phyloP scores from a whole-genome alignment of 2,329 filamentous ascomycete genomes.

The Setomelanomma holmii region DNA sequence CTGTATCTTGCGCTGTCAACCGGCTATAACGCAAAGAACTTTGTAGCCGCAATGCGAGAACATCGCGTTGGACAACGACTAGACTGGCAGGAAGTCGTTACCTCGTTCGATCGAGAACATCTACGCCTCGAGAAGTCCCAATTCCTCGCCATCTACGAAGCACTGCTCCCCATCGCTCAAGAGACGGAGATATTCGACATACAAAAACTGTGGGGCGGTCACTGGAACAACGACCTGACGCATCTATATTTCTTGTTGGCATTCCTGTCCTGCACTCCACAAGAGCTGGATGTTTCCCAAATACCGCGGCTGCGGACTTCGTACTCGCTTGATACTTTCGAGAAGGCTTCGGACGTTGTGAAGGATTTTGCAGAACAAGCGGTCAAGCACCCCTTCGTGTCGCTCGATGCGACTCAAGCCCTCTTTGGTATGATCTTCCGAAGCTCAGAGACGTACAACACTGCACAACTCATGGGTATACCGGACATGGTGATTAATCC shows the following conservation, averaged over 20 bases:
- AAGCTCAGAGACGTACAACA: slow-evolving; percentile 63
- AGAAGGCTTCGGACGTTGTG: slow-evolving; percentile 65
- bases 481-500: slow-evolving; percentile 70
- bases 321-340: slow-evolving; percentile 72
- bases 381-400: slow-evolving; percentile 85
- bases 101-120: slow-evolving; percentile 80
- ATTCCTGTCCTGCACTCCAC: slow-evolving; percentile 76
- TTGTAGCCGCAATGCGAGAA: slow-evolving; percentile 65
- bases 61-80: slow-evolving; percentile 63
- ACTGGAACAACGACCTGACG: slow-evolving; percentile 85
- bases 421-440: slow-evolving; percentile 69
- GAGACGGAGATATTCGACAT: slow-evolving; percentile 75
- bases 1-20: slow-evolving; percentile 71
- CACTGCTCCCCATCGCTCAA: slow-evolving; percentile 74
- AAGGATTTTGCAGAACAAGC: slow-evolving; percentile 69
- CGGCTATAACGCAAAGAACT: slow-evolving; percentile 71
- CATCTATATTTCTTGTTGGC: slow-evolving; percentile 94
- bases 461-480: slow-evolving; percentile 63
- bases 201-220: slow-evolving; percentile 86
- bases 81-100: slow-evolving; percentile 74
- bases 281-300: slow-evolving; percentile 81
- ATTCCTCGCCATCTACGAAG: slow-evolving; percentile 81
- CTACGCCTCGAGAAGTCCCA: slow-evolving; percentile 79
- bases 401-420: slow-evolving; percentile 78
- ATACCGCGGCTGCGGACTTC: slow-evolving; percentile 83